Base-by-base conservation (phyloP, 331 rosid species). In the Rosa hybrid region DNA sequence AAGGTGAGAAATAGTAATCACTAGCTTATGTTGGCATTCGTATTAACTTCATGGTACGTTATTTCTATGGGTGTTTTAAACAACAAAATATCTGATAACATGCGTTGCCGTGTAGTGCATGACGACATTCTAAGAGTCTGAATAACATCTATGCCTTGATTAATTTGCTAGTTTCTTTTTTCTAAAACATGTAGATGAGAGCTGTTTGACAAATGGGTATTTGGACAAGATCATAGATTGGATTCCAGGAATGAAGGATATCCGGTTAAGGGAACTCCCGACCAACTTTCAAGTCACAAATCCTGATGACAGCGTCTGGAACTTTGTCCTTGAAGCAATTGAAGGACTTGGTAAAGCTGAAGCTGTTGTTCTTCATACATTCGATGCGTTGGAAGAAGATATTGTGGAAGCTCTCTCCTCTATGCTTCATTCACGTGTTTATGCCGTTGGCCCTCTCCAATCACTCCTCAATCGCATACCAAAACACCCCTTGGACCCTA, bases 201-300 rank as follows among this genome's bases (percentile, higher is more conserved):
- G 80, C 54, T 76, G 50, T 62, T 59, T 75, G 16, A 57, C 78
- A 21, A 57, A 54, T 7, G 54, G 54, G 75, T 71, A 42, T 21
- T 8, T 72, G 42, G 77, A 72, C 77, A 46, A 25, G 46, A 11
- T 21, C 41, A 72, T 72, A 12, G 63, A 72, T 16, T 46, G 77
- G 77, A 72, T 72, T 72, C 77, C 77, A 50, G 77, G 6, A 72
- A 25, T 72, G 77, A 72, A 72, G 18, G 77, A 25, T 7, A 72
- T 72, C 7, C 77, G 45, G 3, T 8, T 72, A 27, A 50, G 12
- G 21, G 77, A 72, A 13, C 63, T 72, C n/a, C 63, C 63, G 0
- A 50, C 53, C 12, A 4, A 3, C 12, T 53, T 72, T 62, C 68
- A 12, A 62, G 60, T n/a, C 8, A 62, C 68, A 25, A 1, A 63